Percentiles rank a stretch among this genome's conserved stretches.
Conservation (phyloP, 192 early-diverging fungal genomes). For the Dissophora ornata region DNA sequence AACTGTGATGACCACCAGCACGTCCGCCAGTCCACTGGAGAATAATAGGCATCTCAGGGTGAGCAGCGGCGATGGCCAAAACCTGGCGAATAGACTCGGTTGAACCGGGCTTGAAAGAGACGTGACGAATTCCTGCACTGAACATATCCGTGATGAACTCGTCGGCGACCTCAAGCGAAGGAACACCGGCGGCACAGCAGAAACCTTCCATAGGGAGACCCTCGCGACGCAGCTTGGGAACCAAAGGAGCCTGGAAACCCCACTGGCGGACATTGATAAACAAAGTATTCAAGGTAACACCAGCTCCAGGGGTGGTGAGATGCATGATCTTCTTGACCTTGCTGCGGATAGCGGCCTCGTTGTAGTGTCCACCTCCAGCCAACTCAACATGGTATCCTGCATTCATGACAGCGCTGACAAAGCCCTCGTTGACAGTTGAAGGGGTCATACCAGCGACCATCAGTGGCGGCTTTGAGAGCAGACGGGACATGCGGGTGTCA, state of each 20-base stretch:
- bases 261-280: slow-evolving; percentile 92
- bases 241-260: slow-evolving; percentile 91
- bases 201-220: slow-evolving; percentile 91
- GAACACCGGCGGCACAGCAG: slow-evolving; percentile 93
- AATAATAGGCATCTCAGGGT: slow-evolving; percentile 86
- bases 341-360: slow-evolving; percentile 70
- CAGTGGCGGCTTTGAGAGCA: slow-evolving; percentile 88
- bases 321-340: slow-evolving; percentile 82
- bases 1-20: slow-evolving; percentile 96
- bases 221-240: slow-evolving; percentile 81
- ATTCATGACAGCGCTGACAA: slow-evolving; percentile 88
- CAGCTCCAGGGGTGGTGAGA: slow-evolving; percentile 79
- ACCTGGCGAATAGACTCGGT: slow-evolving; percentile 84
- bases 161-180: slow-evolving; percentile 85
- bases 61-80: slow-evolving; percentile 83
- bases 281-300: slow-evolving; percentile 91
- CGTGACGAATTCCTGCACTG: slow-evolving; percentile 79
- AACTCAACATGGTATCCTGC: slow-evolving; percentile 93
- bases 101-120: slow-evolving; percentile 88
- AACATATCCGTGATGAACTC: slow-evolving; percentile 81
- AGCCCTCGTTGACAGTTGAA: slow-evolving; percentile 79
- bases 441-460: slow-evolving; percentile 98
- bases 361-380: slow-evolving; percentile 92
- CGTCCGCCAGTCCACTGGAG: slow-evolving; percentile 98
- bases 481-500: slow-evolving; percentile 86